Base-by-base conservation (phyloP, 371 early-diverging fungal species). In the Astathelohania contejeani region DNA sequence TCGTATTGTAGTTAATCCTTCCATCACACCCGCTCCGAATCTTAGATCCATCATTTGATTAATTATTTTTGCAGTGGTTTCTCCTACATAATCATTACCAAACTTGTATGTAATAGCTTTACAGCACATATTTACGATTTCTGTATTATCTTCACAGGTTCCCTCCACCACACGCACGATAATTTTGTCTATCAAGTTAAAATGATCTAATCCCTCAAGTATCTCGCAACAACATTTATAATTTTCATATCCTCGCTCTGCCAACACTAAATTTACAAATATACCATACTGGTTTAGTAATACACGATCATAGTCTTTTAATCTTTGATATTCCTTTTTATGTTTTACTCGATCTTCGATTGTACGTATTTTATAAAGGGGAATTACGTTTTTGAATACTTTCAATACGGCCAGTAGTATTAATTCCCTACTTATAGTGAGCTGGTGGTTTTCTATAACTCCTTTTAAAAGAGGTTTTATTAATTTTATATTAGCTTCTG, bases 311-410 rank as follows among this genome's bases (percentile, higher is more conserved):
- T 40, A 35, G 9, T 53, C 43, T 1, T 20, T 51, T 14, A 66
- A 9, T 25, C 53, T 35, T 24, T 49, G n/a, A 29, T 46, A 16
- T 22, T 55, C 66, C 24, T 52, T 56, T 38, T 54, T 57, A 22
- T 53, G 42, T 35, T 57, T 56, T 14, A 61, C 53, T 44, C 56
- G 46, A 18, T 61, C 62, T 28, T 48, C 51, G 18, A 49, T 14
- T 7, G 49, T 42, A 48, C 66, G 43, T 23, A 66, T 51, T 53
- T 60, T 60, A 35, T 66, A 66, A 20, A 66, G 27, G 3, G 66
- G 66, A 53, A 55, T 50, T 24, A 66, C 53, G 40, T 24, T 46
- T 22, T 56, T 66, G 40, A 66, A 66, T 3, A 66, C 58, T 48
- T 66, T 66, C 2, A 56, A 6, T 19, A 66, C 14, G 49, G 62